Evolutionary conservation across 768 basidiomycete species (phyloP).

Genomic region (Dendrothele bispora): DNA sequence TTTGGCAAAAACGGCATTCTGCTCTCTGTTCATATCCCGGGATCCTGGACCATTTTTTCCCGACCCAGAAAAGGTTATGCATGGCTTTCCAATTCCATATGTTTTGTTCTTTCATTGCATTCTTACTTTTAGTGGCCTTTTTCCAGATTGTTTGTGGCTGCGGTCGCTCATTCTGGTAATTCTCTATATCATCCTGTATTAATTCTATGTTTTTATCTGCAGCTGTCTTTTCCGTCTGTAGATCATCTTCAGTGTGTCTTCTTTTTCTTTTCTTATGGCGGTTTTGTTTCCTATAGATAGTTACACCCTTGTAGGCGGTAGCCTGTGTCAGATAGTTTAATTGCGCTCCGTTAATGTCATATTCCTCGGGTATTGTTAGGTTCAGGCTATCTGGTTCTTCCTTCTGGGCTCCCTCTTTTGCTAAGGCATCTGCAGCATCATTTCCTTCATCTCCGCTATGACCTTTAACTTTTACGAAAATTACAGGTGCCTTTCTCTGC

Average conservation of each 20-base stretch:
- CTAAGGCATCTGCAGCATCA: conserved; percentile 21
- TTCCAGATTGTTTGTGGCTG: conserved; percentile 11
- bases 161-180: neutral
- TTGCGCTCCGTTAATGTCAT: conserved; percentile 11
- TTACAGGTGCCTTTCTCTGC: conserved; percentile 11
- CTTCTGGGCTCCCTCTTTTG: conserved; percentile 14
- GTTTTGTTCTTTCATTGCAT: neutral
- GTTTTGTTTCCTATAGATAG: too few species aligned
- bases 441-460: conserved; percentile 18
- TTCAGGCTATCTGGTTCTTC: neutral
- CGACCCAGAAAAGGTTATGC: conserved; percentile 5
- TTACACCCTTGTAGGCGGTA: conserved; percentile 13
- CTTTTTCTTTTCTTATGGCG: neutral
- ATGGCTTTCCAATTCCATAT: conserved; percentile 9
- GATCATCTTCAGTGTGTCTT: too few species aligned
- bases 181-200: conserved; percentile 6
- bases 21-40: conserved; percentile 7
- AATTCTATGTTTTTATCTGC: conserved; percentile 2
- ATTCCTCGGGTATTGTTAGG: neutral
- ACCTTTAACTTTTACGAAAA: conserved; percentile 26
- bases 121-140: neutral
- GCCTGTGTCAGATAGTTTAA: conserved; percentile 17
- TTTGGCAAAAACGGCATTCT: conserved; percentile 8
- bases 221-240: too few species aligned
- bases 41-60: conserved; percentile 11